Evolutionary conservation across 441 rosid species (phyloP), one percentile per base, ranked within the genome.

Genomic region (Arabidopsis hybrid): DNA sequence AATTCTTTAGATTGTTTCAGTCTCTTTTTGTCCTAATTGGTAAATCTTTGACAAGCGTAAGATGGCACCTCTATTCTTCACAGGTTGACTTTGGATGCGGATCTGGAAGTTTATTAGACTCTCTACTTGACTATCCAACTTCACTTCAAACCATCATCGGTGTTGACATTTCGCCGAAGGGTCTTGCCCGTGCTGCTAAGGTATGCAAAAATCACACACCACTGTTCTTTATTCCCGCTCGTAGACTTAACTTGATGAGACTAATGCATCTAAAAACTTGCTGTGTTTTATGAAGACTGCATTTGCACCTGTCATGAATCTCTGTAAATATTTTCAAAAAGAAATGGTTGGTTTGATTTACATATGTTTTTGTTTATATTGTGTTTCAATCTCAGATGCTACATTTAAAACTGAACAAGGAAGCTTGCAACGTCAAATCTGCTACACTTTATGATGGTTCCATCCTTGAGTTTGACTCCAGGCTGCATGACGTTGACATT

Each of bases 171-270:
- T 95, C 98, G 42, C 84, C 39, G 17, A 95, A 93, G 78, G 78
- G 93, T 82, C 97, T 95, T 56, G 77, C 82, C 65, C 96, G 91
- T 68, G 99, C 98, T 59, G 98, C 99, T 52, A 95, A 92, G 96
- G 99, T 95, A 56, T 66, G 81, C 36, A 35, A 60, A 60, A 18
- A 51, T 4, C 31, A 8, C 6, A 11, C 14, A 43, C 49, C 34
- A 49, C 35, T 40, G 5, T 45, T 8, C 49, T 29, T 53, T 21
- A 39, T 17, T 55, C 34, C 32, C 18, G 13, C 42, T 51, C 13
- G 7, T 45, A 32, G 34, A 51, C 34, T 26, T 55, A 39, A 58
- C 39, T 26, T 26, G 63, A 63, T 73, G 65, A 57, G 50, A 46
- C 46, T 56, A 64, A 10, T 52, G 36, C 62, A 56, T 56, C 18